Conservation (phyloP, 108 stramenopile species). For the Cyclotella distinguenda region DNA sequence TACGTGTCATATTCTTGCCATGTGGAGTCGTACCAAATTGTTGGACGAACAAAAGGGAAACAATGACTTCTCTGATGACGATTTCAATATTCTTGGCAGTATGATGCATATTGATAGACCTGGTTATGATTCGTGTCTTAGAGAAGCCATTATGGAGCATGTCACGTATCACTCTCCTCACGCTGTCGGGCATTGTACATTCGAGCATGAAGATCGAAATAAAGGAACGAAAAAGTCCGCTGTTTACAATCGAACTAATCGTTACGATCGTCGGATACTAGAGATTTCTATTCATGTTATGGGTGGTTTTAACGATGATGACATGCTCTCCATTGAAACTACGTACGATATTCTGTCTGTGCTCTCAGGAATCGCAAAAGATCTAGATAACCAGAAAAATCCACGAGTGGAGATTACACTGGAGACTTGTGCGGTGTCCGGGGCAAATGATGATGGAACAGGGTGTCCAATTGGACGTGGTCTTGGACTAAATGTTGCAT, state of each 20-base stretch:
- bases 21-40: conserved; percentile 50
- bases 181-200: background rate
- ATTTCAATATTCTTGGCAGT: conserved; percentile 34
- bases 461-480: conserved; percentile 69
- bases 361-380: conserved; percentile 54
- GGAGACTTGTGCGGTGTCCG: conserved; percentile 62
- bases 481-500: conserved; percentile 53
- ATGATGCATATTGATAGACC: conserved; percentile 73
- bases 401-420: conserved; percentile 53
- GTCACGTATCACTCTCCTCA: conserved; percentile 43
- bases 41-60: background rate
- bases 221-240: conserved; percentile 12
- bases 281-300: conserved; percentile 75
- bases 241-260: background rate
- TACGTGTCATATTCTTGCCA: conserved; percentile 83
- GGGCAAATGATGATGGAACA: conserved; percentile 57
- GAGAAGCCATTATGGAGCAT: conserved; percentile 65
- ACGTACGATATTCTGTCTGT: conserved; percentile 57
- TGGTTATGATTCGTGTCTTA: conserved; percentile 58
- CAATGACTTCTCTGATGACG: conserved; percentile 3
- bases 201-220: background rate
- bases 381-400: conserved; percentile 15
- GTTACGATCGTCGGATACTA: conserved; percentile 9
- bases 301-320: conserved; percentile 75
- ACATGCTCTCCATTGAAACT: conserved; percentile 49